Percentiles rank a stretch among this genome's conserved stretches.
Conservation (phyloP, 2,329 filamentous ascomycete genomes). For the Botrytis aclada region DNA sequence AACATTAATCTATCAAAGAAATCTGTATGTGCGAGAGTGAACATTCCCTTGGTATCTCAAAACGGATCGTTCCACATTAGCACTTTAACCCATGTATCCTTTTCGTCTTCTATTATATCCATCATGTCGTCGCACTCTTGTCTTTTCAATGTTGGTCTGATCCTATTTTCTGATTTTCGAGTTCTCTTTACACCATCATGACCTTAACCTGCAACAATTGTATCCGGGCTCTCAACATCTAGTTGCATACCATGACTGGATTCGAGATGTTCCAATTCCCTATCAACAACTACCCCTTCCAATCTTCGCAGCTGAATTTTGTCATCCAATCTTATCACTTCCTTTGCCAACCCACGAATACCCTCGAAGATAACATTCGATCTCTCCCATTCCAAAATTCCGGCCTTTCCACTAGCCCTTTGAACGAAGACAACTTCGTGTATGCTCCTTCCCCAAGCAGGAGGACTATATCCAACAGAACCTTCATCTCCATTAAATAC, state of each 20-base stretch:
- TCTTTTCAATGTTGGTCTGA: neutral
- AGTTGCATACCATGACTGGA: constrained; percentile 26
- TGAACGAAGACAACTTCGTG: constrained; percentile 32
- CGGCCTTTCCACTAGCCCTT: constrained; percentile 27
- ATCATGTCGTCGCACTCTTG: neutral
- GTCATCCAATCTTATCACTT: constrained; percentile 24
- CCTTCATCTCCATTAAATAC: constrained; percentile 28
- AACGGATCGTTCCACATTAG: neutral
- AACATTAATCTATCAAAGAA: neutral
- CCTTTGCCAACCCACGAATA: constrained; percentile 28
- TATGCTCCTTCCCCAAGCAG: constrained; percentile 29
- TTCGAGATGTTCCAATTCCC: neutral
- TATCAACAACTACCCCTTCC: constrained; percentile 27
- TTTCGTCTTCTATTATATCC: neutral
- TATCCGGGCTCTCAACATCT: constrained; percentile 35
- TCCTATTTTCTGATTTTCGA: neutral
- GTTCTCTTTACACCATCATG: neutral
- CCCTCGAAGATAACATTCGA: constrained; percentile 30
- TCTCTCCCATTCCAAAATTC: constrained; percentile 29
- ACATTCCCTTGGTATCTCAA: constrained; percentile 6
- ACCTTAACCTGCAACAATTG: constrained; percentile 27
- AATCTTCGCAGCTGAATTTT: constrained; percentile 25
- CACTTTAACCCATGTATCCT: neutral
- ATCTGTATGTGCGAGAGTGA: neutral
- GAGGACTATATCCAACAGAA: constrained; percentile 27